Base-by-base conservation (phyloP, 225 moss, liverwort and hornwort species). In the Asterella californica region DNA sequence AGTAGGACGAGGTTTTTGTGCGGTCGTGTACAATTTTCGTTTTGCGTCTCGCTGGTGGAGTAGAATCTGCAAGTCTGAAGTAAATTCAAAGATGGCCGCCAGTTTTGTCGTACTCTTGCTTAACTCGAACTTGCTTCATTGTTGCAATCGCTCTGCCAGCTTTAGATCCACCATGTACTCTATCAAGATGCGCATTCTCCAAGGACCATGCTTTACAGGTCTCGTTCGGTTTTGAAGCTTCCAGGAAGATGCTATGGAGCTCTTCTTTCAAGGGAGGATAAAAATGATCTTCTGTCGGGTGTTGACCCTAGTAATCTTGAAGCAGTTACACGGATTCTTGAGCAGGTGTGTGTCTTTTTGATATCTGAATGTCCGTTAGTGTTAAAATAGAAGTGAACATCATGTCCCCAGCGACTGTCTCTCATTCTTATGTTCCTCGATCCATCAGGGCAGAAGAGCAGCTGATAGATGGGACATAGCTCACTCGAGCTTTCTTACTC, bases 391-490 rank as follows among this genome's bases (percentile, higher is more conserved):
- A 22, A 22, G 19, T 19, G 71, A 46, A 33, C 33, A 37, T 62
- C 48, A 8, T n/a, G 34, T 25, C 62, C 5, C 17, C 77, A 21
- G 2, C 21, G 77, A 62, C 10, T 12, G 30, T 15, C 53, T 74
- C n/a, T 52, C 18, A 25, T 9, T 53, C 17, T 50, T 50, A 15
- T 15, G 8, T 53, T 27, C 2, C 17, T 18, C 30, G 33, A 14
- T 53, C 6, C 9, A 57, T 25, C 87, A 94, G 97, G 94, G 90
- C 60, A 87, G 84, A 87, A 90, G 85, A 78, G 95, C 97, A 71
- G 92, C 91, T 14, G 94, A 90, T 83, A 88, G 92, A 69, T 99
- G 97, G 97, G 97, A 93, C 78, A 88, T 99, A 9, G 87, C 78
- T 25, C 93, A 99, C 86, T 92, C 97, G 21, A 89, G 88, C 78